phyloP scores from a whole-genome alignment of 192 early-diverging fungal species.

The Cladochytrium replicatum region DNA sequence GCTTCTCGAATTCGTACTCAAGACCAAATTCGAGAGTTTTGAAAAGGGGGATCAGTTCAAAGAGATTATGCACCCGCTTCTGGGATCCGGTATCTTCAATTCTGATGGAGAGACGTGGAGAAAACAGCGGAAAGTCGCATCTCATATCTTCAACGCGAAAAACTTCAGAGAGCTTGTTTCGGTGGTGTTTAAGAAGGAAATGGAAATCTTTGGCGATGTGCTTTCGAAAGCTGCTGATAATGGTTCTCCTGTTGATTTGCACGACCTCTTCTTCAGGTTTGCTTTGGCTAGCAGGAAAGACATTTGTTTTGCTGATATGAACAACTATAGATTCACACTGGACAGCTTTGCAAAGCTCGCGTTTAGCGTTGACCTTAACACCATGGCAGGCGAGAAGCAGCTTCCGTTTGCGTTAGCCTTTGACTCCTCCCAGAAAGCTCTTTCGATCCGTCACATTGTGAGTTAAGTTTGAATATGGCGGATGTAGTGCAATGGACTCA shows the following conservation, averaged over 20 bases:
- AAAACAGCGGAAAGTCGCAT: slow-evolving; percentile 42
- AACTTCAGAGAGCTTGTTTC: slow-evolving; percentile 26
- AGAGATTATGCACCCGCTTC: slow-evolving; percentile 28
- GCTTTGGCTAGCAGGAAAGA: too few relatives aligned
- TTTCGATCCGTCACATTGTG: neutral
- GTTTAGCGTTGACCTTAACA: slow-evolving; percentile 15
- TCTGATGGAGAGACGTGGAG: slow-evolving; percentile 58
- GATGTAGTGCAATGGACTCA: too few relatives aligned
- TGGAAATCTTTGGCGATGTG: slow-evolving; percentile 7
- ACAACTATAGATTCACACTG: too few relatives aligned
- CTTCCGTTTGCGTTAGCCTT: slow-evolving; percentile 23
- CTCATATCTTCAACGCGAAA: slow-evolving; percentile 32
- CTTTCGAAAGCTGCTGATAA: slow-evolving; percentile 10
- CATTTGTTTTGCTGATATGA: too few relatives aligned
- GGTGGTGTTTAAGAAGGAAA: slow-evolving; percentile 22
- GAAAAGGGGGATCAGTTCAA: slow-evolving; percentile 12
- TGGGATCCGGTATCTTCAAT: slow-evolving; percentile 65
- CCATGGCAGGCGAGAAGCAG: neutral
- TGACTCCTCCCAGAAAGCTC: slow-evolving; percentile 12
- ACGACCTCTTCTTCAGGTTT: slow-evolving; percentile 25
- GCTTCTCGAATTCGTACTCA: slow-evolving; percentile 22
- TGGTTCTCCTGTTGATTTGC: slow-evolving; percentile 17
- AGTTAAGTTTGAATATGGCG: too few relatives aligned
- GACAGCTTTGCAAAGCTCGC: slow-evolving; percentile 26
- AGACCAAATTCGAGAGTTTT: slow-evolving; percentile 26